Percentiles rank a stretch among this genome's conserved stretches.
These are phyloP conservation scores for Entelexis sorbosivorans DNA, from an alignment of 1,139 yeast genomes.

Conservation along the genomic window DNA sequence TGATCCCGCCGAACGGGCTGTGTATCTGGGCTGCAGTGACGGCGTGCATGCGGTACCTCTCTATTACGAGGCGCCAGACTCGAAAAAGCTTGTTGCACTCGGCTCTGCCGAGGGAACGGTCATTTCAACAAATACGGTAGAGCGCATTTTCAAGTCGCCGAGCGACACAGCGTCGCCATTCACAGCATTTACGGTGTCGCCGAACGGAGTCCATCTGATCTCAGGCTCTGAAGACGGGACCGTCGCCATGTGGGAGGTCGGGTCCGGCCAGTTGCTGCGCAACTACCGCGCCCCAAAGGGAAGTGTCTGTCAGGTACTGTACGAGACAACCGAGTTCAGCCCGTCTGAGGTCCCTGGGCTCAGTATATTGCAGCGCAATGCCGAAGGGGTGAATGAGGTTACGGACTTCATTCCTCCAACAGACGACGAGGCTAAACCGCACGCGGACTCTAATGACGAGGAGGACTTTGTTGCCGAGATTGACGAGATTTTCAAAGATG, in stretches of 20 bases:
- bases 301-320: conserved; percentile 9
- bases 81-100: conserved; percentile 43
- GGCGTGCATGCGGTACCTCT: conserved; percentile 56
- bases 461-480: neutral
- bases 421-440: neutral
- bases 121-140: conserved; percentile 26
- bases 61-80: conserved; percentile 39
- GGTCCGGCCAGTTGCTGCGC: conserved; percentile 65
- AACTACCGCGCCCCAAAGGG: conserved; percentile 37
- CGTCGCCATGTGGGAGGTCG: conserved; percentile 58
- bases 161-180: conserved; percentile 29
- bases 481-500: neutral
- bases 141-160: conserved; percentile 25
- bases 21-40: conserved; percentile 57
- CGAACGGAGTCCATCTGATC: conserved; percentile 64
- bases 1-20: conserved; percentile 74
- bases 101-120: conserved; percentile 45
- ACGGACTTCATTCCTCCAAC: conserved; percentile 12
- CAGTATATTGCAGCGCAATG: conserved; percentile 19
- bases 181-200: conserved; percentile 47
- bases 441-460: neutral
- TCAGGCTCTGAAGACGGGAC: conserved; percentile 69
- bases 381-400: conserved; percentile 3
- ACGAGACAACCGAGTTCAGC: neutral
- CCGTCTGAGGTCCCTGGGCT: conserved; percentile 7